These are phyloP conservation scores for Salvia hispanica DNA, from an alignment of 257 asterid species.

Conservation along the genomic window DNA sequence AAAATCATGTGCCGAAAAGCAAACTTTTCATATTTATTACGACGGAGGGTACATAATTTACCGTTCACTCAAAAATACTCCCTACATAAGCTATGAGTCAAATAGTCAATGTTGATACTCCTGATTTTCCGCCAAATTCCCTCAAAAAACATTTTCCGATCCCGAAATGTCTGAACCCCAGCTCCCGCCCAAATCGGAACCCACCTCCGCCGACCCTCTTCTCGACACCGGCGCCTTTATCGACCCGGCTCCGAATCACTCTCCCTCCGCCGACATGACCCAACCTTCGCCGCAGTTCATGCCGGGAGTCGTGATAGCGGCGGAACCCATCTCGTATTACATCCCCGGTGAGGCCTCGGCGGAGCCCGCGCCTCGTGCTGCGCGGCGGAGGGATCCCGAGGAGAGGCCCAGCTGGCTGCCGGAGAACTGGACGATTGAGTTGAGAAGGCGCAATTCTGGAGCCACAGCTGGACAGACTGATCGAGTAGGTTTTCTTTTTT, in stretches of 20 bases:
- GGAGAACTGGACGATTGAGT: constrained; percentile 42
- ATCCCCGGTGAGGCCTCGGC: constrained; percentile 29
- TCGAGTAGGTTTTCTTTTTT: constrained; percentile 40
- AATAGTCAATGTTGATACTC: constrained; percentile 11
- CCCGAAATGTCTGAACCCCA: constrained; percentile 31
- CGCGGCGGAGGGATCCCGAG: constrained; percentile 36
- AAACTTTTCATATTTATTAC: too few species aligned
- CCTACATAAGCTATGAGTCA: constrained; percentile 3
- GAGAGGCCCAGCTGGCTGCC: constrained; percentile 54
- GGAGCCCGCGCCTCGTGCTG: constrained; percentile 28
- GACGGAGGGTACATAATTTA: too few species aligned
- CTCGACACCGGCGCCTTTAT: constrained; percentile 36
- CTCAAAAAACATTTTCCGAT: constrained; percentile 16
- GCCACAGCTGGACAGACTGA: constrained; percentile 48
- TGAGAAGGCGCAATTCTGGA: constrained; percentile 42
- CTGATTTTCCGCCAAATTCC: background rate
- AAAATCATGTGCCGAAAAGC: too few species aligned
- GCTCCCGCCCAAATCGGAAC: constrained; percentile 5
- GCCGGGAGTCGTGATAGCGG: constrained; percentile 41
- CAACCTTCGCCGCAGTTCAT: constrained; percentile 20
- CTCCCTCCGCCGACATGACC: constrained; percentile 26
- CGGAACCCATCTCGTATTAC: constrained; percentile 46
- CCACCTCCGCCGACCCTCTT: constrained; percentile 35
- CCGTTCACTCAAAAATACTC: background rate
- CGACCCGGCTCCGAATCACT: constrained; percentile 19